Base-by-base conservation (phyloP, 805 yeast genomes). In the Candida parachauliodes region DNA sequence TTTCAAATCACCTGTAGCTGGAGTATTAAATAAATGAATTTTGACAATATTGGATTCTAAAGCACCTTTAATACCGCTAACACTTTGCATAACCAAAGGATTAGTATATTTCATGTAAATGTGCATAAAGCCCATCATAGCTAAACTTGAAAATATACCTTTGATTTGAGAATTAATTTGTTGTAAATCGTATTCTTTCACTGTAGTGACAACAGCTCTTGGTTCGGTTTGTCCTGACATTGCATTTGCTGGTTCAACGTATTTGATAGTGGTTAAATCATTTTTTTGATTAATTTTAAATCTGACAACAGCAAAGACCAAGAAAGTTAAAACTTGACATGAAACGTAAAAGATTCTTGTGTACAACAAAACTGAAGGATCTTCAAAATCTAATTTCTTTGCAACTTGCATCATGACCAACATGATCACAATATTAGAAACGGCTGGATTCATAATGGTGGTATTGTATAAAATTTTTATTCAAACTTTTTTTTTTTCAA, bases 101-200 rank as follows among this genome's bases (percentile, higher is more conserved):
- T 93, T 88, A 63, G 97, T 88, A 76, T 88, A 93, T 68, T 88
- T 84, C 94, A 93, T 79, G 79, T 91, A 91, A 45, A 93, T 57
- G 67, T 93, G 98, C 98, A 91, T 89, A 81, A 91, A 85, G 18
- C 83, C 95, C 89, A 93, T 89, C 95, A 93, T 88, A 54, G 95
- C 96, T 51, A 89, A 59, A 47, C 94, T 84, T 46, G 94, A 85
- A 74, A 83, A 81, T 49, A 88, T 77, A 47, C 94, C 79, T 67
- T 85, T 88, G 64, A 89, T 75, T 43, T 88, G 81, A 36, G 77
- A 44, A 62, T 85, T 80, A 45, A 91, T 76, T 70, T 91, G 96
- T 58, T 80, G 75, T 61, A 89, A 76, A 65, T 93, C 98, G 72
- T 93, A 93, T 52, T 93, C 96, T 72, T 80, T 87, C 48, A 88